These are phyloP conservation scores for Apiotrichum akiyoshidainum DNA, from an alignment of 1,284 basidiomycete species.

Conservation along the genomic window DNA sequence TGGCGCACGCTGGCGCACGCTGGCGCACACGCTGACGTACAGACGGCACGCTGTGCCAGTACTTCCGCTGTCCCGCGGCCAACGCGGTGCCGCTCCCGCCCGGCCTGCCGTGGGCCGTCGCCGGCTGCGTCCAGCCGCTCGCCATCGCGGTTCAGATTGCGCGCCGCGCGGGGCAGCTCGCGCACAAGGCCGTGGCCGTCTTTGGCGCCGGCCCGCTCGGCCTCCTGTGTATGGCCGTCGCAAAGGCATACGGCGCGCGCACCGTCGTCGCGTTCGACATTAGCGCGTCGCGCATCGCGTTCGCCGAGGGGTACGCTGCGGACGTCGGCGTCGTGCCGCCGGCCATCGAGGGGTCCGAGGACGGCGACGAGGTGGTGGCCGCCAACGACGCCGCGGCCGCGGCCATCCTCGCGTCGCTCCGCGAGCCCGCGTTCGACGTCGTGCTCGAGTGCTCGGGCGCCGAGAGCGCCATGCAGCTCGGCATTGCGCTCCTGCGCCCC, in stretches of 20 bases:
- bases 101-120: constrained; percentile 21
- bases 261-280: constrained; percentile 69
- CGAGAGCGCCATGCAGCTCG: constrained; percentile 60
- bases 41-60: constrained; percentile 30
- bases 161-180: constrained; percentile 19
- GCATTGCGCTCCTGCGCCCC: constrained; percentile 57
- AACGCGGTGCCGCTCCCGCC: constrained; percentile 21
- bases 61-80: constrained; percentile 14
- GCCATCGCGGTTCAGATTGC: constrained; percentile 73
- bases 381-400: constrained; percentile 45
- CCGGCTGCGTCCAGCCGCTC: constrained; percentile 58
- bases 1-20: no score
- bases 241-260: constrained; percentile 75
- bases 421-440: constrained; percentile 55
- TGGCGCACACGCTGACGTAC: no score
- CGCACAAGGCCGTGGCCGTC: constrained; percentile 65
- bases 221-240: constrained; percentile 83
- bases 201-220: constrained; percentile 90
- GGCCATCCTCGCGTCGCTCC: constrained; percentile 46
- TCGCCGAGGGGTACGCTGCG: constrained; percentile 78
- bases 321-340: not conserved
- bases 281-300: constrained; percentile 63
- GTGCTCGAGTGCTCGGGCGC: constrained; percentile 60
- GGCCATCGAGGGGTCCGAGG: no score
- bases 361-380: constrained; percentile 64